Evolutionary conservation across 345 rosid species (phyloP), one percentile per base, ranked within the genome.

Genomic region (Lenwebbia sp.): DNA sequence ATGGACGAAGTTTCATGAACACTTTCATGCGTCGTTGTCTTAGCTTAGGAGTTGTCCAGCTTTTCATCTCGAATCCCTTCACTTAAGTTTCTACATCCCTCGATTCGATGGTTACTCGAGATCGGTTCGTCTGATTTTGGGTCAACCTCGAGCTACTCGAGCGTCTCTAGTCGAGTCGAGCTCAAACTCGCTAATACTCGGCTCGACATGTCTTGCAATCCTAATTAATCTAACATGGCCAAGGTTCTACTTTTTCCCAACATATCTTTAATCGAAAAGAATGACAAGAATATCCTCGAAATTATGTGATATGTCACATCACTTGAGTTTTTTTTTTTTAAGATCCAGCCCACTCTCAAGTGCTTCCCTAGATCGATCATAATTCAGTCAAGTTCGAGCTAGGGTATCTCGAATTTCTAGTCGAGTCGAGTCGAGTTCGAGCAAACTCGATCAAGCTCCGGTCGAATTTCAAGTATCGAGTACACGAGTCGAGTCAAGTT

Each of bases 301-400:
- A 30, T 30, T 30, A 30, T 15, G 19, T n/a, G 2, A 30, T 3
- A 28, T 28, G 3, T 17, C 75, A 28, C 10, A 14, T 30, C 6
- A 0, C 10, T 62, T 4, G 11, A 65, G 23, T 50, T 50, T 15
- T 15, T 30, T 15, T 11, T 65, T 65, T 0, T 33, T 0, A 33
- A 22, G 47, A 55, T 70, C 6, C 0, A 70, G 7, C 47, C 37
- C 19, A 12, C 0, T 0, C 78, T 70, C 4, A 0, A 70, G 13
- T 19, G 15, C 41, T 30, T 62, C 12, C 21, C 41, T 2, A 30
- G 0, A 4, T 62, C 15, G 41, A 30, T 30, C 7, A 10, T 30
- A 30, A 62, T 62, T 70, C 7, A 19, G 0, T 10, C 2, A 0
- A 17, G 47, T 8, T 70, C 2, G 3, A 19, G 78, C 6, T 2